Conservation (phyloP, 257 asterid genomes). For the Ajuga chamaepitys region DNA sequence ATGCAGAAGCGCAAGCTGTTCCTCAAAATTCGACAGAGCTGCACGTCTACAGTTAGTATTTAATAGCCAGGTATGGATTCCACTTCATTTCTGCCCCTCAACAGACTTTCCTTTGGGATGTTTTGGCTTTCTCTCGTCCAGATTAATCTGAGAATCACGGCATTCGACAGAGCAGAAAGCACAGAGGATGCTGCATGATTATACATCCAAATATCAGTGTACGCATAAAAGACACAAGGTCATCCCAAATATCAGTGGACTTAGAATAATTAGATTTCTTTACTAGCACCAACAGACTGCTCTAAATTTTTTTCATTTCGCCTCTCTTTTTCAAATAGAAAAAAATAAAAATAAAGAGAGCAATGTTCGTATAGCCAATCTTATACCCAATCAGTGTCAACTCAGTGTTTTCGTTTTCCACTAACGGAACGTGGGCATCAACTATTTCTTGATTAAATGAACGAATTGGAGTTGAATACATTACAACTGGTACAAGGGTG, state of each 20-base stretch:
- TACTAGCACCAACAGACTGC: neutral
- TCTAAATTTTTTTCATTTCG: too few relatives aligned
- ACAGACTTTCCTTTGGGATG: constrained; percentile 6
- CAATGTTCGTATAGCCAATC: too few relatives aligned
- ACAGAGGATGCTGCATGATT: constrained; percentile 45
- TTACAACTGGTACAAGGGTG: too few relatives aligned
- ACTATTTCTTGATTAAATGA: too few relatives aligned
- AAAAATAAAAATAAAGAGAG: too few relatives aligned
- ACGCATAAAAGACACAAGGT: neutral
- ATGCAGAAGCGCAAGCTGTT: constrained; percentile 30
- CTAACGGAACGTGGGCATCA: too few relatives aligned
- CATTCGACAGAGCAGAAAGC: constrained; percentile 53
- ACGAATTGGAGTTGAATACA: too few relatives aligned
- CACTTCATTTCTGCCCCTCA: constrained; percentile 11
- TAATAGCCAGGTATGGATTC: constrained; percentile 7
- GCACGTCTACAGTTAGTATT: constrained; percentile 16
- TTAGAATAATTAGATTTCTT: neutral
- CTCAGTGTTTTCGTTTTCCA: too few relatives aligned
- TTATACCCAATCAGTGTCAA: too few relatives aligned
- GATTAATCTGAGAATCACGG: constrained; percentile 41
- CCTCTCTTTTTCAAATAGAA: too few relatives aligned
- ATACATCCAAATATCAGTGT: constrained; percentile 2
- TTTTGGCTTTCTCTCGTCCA: constrained; percentile 24
- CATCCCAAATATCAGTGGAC: neutral
- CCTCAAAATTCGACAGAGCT: constrained; percentile 29